Evolutionary conservation across 441 rosid species (phyloP).

Genomic region (Adansonia rubrostipa): DNA sequence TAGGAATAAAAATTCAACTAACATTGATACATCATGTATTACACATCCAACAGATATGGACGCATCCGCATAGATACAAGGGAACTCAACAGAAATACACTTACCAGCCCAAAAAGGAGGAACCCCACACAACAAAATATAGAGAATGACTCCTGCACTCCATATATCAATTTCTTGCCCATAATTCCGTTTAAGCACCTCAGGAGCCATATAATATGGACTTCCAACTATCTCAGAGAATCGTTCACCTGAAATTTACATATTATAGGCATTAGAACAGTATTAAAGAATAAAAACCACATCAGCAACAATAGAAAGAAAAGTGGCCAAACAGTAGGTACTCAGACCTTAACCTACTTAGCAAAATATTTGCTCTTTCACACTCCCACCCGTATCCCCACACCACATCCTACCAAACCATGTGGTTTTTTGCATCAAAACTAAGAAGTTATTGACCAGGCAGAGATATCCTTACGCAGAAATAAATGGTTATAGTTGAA

Average conservation of each 20-base stretch:
- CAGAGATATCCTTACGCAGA: slow-evolving; percentile 2
- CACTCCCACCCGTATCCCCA: slow-evolving; percentile 11
- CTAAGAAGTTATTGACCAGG: slow-evolving; percentile 1
- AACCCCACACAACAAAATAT: too few relatives aligned
- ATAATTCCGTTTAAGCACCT: too few relatives aligned
- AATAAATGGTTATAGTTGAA: neutral
- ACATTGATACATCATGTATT: neutral
- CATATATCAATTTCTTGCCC: too few relatives aligned
- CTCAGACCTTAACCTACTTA: neutral
- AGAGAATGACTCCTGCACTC: too few relatives aligned
- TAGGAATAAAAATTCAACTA: neutral
- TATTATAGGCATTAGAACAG: slow-evolving; percentile 27
- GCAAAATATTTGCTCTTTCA: neutral
- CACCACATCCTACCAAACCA: slow-evolving; percentile 9
- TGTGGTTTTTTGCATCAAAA: slow-evolving; percentile 1
- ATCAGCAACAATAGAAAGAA: slow-evolving; percentile 1
- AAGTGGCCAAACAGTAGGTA: neutral
- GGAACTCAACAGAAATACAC: neutral
- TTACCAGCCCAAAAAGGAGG: neutral
- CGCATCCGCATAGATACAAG: neutral
- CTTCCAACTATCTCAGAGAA: slow-evolving; percentile 98
- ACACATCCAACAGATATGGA: neutral
- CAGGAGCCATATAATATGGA: slow-evolving; percentile 58
- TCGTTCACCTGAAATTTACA: slow-evolving; percentile 65
- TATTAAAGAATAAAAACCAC: slow-evolving; percentile 7